Conservation (phyloP, 1,284 basidiomycete genomes). For the Hypsizygus ulmarius region DNA sequence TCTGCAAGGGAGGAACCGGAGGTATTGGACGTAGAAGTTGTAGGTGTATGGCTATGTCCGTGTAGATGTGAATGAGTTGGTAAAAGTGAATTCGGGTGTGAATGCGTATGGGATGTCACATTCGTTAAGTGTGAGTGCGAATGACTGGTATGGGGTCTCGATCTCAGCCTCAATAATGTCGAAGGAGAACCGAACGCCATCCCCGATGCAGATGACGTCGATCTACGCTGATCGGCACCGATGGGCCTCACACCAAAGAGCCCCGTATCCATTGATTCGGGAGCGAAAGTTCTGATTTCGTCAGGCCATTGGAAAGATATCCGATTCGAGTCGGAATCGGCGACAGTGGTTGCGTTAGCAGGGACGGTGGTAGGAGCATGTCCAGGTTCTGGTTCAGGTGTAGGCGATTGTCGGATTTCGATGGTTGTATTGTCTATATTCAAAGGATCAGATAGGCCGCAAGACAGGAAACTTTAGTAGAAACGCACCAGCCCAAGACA, state of each 20-base stretch:
- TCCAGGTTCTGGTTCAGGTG: no score
- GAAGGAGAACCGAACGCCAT: no score
- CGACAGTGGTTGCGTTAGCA: no score
- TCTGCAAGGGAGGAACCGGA: no score
- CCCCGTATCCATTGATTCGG: background rate
- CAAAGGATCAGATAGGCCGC: background rate
- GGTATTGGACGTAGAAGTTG: no score
- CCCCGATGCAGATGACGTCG: no score
- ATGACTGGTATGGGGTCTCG: slow-evolving; percentile 5
- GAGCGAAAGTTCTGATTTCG: background rate
- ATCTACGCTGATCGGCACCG: background rate
- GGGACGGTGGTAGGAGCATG: no score
- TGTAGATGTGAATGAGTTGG: no score
- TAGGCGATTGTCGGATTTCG: background rate
- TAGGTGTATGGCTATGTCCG: no score
- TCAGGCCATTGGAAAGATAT: no score
- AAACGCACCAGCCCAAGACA: slow-evolving; percentile 10
- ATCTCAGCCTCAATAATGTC: background rate
- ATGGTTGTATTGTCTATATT: background rate
- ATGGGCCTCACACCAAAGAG: background rate
- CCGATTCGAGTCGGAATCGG: no score
- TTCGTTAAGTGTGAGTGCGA: slow-evolving; percentile 7
- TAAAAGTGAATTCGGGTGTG: no score
- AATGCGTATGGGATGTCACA: background rate
- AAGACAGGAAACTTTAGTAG: background rate